Evolutionary conservation across 2,329 filamentous ascomycete genomes (phyloP).

Genomic region (Diaporthe nobilis): DNA sequence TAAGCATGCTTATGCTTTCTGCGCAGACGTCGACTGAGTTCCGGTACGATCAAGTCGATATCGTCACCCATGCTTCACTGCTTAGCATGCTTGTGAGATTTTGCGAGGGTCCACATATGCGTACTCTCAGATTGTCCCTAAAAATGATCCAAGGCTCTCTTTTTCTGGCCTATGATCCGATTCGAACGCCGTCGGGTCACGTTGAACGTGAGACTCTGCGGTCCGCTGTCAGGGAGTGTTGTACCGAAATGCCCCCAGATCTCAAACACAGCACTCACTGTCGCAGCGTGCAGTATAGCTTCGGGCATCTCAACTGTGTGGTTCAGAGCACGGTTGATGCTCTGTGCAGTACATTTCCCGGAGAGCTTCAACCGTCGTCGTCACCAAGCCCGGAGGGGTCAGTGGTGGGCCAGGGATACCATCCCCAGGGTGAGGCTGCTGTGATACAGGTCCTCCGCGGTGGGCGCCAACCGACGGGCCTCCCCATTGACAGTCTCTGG

Average conservation of each 20-base stretch:
- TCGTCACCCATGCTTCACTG: neutral
- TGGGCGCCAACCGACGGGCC: too few species aligned
- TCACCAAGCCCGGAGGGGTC: neutral
- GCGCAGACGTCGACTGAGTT: neutral
- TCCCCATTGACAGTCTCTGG: neutral
- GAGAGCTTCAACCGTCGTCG: neutral
- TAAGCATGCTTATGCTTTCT: neutral
- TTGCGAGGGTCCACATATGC: too few species aligned
- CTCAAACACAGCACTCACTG: neutral
- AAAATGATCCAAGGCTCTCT: neutral
- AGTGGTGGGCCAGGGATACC: too few species aligned
- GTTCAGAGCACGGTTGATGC: neutral
- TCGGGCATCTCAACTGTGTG: neutral
- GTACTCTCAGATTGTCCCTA: neutral
- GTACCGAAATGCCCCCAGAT: neutral
- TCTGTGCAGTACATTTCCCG: neutral
- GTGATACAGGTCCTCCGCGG: neutral
- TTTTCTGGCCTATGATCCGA: neutral
- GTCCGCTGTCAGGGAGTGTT: neutral
- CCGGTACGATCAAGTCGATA: neutral
- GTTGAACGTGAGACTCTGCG: too few species aligned
- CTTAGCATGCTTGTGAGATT: neutral
- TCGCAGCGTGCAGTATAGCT: neutral
- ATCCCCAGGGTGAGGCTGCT: neutral
- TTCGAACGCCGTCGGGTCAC: too few species aligned